Evolutionary conservation across 352 stramenopile genomes (phyloP), one percentile per base, ranked within the genome.

Genomic region (Phytophthora chlamydospora): DNA sequence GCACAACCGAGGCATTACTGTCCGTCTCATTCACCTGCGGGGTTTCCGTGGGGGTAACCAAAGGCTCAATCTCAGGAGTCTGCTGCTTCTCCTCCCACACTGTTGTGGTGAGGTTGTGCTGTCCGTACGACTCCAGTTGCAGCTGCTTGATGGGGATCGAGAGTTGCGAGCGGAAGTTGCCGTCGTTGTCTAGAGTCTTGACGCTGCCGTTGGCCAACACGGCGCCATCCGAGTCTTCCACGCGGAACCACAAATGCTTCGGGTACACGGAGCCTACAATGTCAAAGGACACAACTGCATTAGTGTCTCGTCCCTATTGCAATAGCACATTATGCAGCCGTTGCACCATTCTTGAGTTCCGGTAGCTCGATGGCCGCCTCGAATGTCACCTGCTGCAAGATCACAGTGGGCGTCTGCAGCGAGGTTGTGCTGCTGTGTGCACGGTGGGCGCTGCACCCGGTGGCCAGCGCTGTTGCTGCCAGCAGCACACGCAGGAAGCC

Each of bases 321-420:
- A 33, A 17, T 12, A 35, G 9, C 14, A 47, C 39, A 8, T 27
- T 21, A 31, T 39, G 14, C 13, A 41, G 17, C 39, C 29, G 24
- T 73, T 58, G 35, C 21, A 89, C 85, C 85, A 58, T 94, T 94
- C 67, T 89, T 90, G 46, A 92, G 76, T 57, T 84, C 74, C 3
- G 71, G 73, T 11, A 94, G 62, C 50, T 86, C 54, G 45, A 94
- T 89, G 24, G 75, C 83, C 35, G 72, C 81, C 9, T 78, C 60
- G 33, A 94, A 94, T 29, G 76, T 56, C 50, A 94, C 83, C 43
- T 89, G 72, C 43, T 83, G 71, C 34, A 94, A 64, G 44, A 94
- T 88, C 49, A 94, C 85, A 14, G 55, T 86, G 31, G 85, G 85
- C 13, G 71, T 87, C 71, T 66, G 36, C 16, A 76, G 27, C 10